Conservation (phyloP, 305 asterid genomes). For the Fraxinus xanthoxyloides region DNA sequence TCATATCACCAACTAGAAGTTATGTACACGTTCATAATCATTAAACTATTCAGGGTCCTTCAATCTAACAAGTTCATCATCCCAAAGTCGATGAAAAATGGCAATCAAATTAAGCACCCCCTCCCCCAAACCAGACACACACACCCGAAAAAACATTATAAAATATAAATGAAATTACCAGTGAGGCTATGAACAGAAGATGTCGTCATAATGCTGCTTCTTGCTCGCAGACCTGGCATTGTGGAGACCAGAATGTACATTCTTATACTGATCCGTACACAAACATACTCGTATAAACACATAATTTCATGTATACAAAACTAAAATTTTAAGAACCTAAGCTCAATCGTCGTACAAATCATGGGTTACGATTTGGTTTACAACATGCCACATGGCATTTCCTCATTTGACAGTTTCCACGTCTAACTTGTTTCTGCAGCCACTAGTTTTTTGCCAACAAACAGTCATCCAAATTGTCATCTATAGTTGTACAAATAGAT, state of each 20-base stretch:
- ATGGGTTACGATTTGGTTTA: too few relatives aligned
- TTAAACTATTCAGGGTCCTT: not conserved
- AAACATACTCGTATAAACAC: not conserved
- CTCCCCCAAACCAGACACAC: not conserved
- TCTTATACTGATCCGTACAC: not conserved
- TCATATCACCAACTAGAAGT: not conserved
- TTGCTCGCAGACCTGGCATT: slow-evolving; percentile 28
- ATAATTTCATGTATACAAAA: not conserved
- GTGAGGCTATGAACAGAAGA: slow-evolving; percentile 51
- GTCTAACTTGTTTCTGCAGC: too few relatives aligned
- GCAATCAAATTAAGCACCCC: not conserved
- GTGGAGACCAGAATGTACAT: slow-evolving; percentile 15
- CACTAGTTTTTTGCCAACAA: too few relatives aligned
- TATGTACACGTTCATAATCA: not conserved
- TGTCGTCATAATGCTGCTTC: slow-evolving; percentile 45
- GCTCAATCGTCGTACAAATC: not conserved
- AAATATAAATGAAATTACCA: slow-evolving; percentile 30
- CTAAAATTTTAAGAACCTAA: not conserved
- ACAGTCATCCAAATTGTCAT: too few relatives aligned
- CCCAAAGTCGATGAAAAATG: not conserved
- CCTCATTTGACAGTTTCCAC: too few relatives aligned
- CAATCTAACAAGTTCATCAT: not conserved
- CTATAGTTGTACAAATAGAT: too few relatives aligned
- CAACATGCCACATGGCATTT: too few relatives aligned
- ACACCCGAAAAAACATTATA: not conserved